Percentiles rank a stretch among this genome's conserved stretches.
phyloP scores from a whole-genome alignment of 1,284 basidiomycete species.

The Cutaneotrichosporon sp. region DNA sequence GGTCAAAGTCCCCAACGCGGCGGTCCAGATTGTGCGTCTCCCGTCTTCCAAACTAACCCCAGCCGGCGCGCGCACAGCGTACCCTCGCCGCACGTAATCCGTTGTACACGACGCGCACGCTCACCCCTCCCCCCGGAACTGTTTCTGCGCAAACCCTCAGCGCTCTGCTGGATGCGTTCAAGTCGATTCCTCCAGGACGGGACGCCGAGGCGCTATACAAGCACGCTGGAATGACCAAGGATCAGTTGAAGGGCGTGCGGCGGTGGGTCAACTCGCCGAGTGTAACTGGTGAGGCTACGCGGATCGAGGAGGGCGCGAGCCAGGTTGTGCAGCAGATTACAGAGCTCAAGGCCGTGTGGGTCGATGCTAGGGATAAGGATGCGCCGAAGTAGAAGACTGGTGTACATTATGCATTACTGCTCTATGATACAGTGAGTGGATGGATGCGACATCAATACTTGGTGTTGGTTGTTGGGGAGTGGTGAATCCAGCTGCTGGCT shows the following conservation, averaged over 20 bases:
- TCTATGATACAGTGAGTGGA: slow-evolving; percentile 7
- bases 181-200: slow-evolving; percentile 55
- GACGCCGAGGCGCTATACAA: slow-evolving; percentile 53
- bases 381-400: slow-evolving; percentile 12
- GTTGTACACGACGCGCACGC: slow-evolving; percentile 54
- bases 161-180: slow-evolving; percentile 67
- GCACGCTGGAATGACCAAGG: slow-evolving; percentile 63
- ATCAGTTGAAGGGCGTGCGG: slow-evolving; percentile 61
- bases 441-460: not conserved
- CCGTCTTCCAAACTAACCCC: not conserved
- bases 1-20: slow-evolving; percentile 65
- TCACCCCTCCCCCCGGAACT: slow-evolving; percentile 56
- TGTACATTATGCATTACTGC: slow-evolving; percentile 9
- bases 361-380: slow-evolving; percentile 22
- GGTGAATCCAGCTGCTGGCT: too few relatives aligned
- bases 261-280: slow-evolving; percentile 70
- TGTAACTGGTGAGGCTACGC: slow-evolving; percentile 59
- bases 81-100: slow-evolving; percentile 42
- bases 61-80: slow-evolving; percentile 45
- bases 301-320: slow-evolving; percentile 58
- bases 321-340: slow-evolving; percentile 15
- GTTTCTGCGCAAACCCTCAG: slow-evolving; percentile 62
- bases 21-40: slow-evolving; percentile 60
- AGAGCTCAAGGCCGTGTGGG: slow-evolving; percentile 55
- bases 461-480: not conserved